phyloP scores from a whole-genome alignment of 2,329 filamentous ascomycete species.

The Massarina eburnea region DNA sequence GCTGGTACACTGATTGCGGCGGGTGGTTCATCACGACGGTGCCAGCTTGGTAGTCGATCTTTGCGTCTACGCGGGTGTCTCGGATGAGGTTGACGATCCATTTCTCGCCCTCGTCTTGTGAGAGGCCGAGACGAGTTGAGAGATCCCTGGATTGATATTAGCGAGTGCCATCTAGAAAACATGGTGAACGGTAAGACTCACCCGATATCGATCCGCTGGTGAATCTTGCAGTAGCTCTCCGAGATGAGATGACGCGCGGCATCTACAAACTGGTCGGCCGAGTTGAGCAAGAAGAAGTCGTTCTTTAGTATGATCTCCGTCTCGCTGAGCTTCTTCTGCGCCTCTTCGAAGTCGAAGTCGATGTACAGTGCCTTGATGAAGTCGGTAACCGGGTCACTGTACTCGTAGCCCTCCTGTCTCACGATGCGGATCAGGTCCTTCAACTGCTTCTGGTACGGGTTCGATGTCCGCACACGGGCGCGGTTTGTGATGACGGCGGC shows the following conservation, averaged over 20 bases:
- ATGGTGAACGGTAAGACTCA: constrained; percentile 41
- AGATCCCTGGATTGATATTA: constrained; percentile 63
- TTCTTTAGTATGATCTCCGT: constrained; percentile 88
- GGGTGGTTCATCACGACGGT: constrained; percentile 99
- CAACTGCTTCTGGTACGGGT: constrained; percentile 97
- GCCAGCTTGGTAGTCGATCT: constrained; percentile 99
- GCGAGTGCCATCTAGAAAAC: constrained; percentile 4
- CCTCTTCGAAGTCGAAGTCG: constrained; percentile 96
- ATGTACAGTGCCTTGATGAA: constrained; percentile 97
- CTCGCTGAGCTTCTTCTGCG: constrained; percentile 80
- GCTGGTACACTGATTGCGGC: constrained; percentile 96
- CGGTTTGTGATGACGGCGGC: constrained; percentile 93
- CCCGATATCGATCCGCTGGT: constrained; percentile 97
- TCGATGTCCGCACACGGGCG: constrained; percentile 67
- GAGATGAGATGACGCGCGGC: constrained; percentile 95
- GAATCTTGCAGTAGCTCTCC: constrained; percentile 99
- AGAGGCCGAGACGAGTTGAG: constrained; percentile 85
- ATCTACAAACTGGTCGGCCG: constrained; percentile 88
- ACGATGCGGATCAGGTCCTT: constrained; percentile 97
- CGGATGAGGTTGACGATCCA: constrained; percentile 99
- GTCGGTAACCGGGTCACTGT: constrained; percentile 91
- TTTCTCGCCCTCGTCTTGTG: constrained; percentile 96
- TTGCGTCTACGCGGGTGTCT: constrained; percentile 94
- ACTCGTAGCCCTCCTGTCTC: constrained; percentile 96
- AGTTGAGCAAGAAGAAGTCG: constrained; percentile 92